A percentile compares a stretch with the other conserved stretches of the same genome.
Evolutionary conservation across 148 eudicot genomes (phyloP).

Genomic region (Rheum nobile): DNA sequence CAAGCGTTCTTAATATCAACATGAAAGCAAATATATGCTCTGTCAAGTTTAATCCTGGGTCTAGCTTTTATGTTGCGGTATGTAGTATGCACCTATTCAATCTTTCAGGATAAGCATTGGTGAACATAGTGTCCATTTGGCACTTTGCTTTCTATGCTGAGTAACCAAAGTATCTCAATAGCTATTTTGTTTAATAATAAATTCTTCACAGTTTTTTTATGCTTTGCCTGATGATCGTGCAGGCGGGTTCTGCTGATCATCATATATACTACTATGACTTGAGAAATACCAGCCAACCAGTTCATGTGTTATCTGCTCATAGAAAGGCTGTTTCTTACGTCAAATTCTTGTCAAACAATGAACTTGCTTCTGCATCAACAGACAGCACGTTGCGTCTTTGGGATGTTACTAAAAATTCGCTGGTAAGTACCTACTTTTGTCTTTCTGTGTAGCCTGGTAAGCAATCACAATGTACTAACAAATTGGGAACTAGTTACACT

Average conservation of each 20-base stretch:
- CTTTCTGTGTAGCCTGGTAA: not conserved
- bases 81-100: slow-evolving; percentile 11
- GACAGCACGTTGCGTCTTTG: slow-evolving; percentile 80
- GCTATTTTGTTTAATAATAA: not conserved
- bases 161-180: not conserved
- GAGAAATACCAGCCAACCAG: slow-evolving; percentile 74
- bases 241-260: slow-evolving; percentile 99
- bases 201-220: not conserved
- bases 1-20: slow-evolving; percentile 68
- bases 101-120: not conserved
- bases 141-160: not conserved
- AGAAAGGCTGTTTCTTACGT: slow-evolving; percentile 88
- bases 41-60: slow-evolving; percentile 92
- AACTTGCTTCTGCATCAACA: slow-evolving; percentile 92
- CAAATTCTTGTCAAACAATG: slow-evolving; percentile 65
- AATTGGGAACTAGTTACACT: not conserved
- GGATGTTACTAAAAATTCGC: slow-evolving; percentile 59
- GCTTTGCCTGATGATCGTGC: slow-evolving; percentile 13
- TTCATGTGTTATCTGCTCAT: slow-evolving; percentile 66
- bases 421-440: slow-evolving; percentile 23
- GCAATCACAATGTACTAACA: not conserved
- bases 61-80: slow-evolving; percentile 74
- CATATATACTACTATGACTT: slow-evolving; percentile 77
- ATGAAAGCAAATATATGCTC: slow-evolving; percentile 87
- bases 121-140: not conserved